phyloP scores from a whole-genome alignment of 345 rosid species.

The Passiflora organensis region DNA sequence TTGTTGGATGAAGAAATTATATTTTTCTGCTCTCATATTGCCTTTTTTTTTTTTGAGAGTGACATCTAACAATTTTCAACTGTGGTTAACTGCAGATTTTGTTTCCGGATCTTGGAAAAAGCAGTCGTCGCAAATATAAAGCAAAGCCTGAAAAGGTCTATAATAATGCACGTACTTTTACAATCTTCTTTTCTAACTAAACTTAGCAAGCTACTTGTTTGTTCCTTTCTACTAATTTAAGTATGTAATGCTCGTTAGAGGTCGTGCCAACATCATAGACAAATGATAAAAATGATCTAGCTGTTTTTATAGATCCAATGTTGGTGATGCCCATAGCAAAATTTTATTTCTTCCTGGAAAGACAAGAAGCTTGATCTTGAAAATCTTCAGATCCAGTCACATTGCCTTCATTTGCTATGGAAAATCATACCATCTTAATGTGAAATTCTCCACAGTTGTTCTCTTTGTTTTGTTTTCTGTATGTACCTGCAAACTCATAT shows the following conservation, averaged over 20 bases:
- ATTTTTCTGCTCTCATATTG: not conserved
- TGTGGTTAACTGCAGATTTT: slow-evolving; percentile 25
- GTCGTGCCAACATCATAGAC: too few relatives aligned
- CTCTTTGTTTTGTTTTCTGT: not conserved
- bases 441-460: not conserved
- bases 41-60: not conserved
- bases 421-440: not conserved
- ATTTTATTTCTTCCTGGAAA: too few relatives aligned
- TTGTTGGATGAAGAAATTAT: not conserved
- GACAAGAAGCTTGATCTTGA: not conserved
- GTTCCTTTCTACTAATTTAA: too few relatives aligned
- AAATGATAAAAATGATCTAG: too few relatives aligned
- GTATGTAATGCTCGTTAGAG: too few relatives aligned
- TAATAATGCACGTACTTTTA: too few relatives aligned
- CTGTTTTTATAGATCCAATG: too few relatives aligned
- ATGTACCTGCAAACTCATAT: not conserved
- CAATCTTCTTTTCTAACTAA: too few relatives aligned
- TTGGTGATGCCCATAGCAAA: too few relatives aligned
- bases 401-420: not conserved
- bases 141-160: slow-evolving; percentile 18
- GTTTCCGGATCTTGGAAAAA: slow-evolving; percentile 14
- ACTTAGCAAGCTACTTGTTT: too few relatives aligned
- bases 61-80: not conserved
- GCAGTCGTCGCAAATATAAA: slow-evolving; percentile 2
- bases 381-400: not conserved